Evolutionary conservation across 106 monocot genomes (phyloP), one percentile per base, ranked within the genome.

Genomic region (Phalaenopsis equestris): DNA sequence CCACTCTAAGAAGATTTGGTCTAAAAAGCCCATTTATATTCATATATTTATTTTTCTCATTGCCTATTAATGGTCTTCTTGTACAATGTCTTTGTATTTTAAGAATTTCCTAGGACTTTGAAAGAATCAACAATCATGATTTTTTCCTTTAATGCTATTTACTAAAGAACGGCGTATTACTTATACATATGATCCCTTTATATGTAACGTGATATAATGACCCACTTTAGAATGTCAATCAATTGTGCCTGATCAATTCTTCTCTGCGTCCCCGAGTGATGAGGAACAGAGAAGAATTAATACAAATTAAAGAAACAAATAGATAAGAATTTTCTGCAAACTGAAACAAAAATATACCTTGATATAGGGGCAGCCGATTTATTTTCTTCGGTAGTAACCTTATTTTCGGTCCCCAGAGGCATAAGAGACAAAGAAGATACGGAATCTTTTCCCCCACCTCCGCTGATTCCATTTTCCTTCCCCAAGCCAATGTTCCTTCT

Each of bases 381-480:
- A 80, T 73, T 79, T 55, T 82, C 76, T 76, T 2, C 24, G 23
- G 11, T 49, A 48, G 76, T 46, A 48, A 4, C 74, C 43, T 74
- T 45, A 74, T 5, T 43, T 74, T 74, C 90, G n/a, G 61, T 75
- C 9, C 80, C 86, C 7, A 76, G 72, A 55, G 56, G 42, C 47
- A 46, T 73, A 42, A 76, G 19, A 48, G 70, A 45, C 5, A 45
- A 75, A 74, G 75, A 10, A 18, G 81, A 79, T 82, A 37, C 56
- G 64, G 45, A 80, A 30, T 77, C 86, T 84, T 85, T 91, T 12
- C 88, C 85, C 82, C 79, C 73, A 42, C 81, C 75, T 82, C 83
- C 84, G 48, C 72, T 84, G 7, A 75, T 73, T 78, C 82, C 84
- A 83, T 84, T 89, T 75, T 90, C 89, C 79, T 93, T 95, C 57